Evolutionary conservation across 2,329 filamentous ascomycete genomes (phyloP).

Genomic region (Falciphora oryzae): DNA sequence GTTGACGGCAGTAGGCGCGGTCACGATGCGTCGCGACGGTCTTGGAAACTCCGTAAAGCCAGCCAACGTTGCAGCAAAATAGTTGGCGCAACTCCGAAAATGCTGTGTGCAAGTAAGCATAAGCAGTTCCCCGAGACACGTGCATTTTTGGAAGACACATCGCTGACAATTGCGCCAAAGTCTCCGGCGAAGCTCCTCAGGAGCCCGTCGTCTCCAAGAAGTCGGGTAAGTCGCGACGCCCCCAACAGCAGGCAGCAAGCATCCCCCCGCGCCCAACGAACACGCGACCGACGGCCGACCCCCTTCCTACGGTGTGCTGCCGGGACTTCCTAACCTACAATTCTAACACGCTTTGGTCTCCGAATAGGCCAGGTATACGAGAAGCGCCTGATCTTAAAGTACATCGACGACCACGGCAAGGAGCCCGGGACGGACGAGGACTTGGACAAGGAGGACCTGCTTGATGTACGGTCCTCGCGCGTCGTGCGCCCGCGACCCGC

Average conservation of each 20-base stretch:
- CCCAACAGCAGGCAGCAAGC: not conserved
- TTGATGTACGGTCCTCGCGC: conserved; percentile 78
- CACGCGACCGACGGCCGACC: too few relatives aligned
- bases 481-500: conserved; percentile 85
- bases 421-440: conserved; percentile 88
- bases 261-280: not conserved
- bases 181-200: conserved; percentile 94
- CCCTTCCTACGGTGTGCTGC: not conserved
- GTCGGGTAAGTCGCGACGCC: conserved; percentile 58
- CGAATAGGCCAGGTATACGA: conserved; percentile 78
- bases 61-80: not conserved
- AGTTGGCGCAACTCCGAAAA: conserved; percentile 1
- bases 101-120: conserved; percentile 6
- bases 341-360: conserved; percentile 11
- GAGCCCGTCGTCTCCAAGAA: conserved; percentile 92
- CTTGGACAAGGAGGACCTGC: conserved; percentile 74
- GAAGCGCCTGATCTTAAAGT: conserved; percentile 89
- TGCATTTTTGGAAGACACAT: not conserved
- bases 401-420: conserved; percentile 87
- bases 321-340: conserved; percentile 9
- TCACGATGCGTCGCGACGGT: not conserved
- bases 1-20: not conserved
- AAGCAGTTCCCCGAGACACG: not conserved
- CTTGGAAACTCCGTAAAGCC: not conserved
- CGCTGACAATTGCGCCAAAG: conserved; percentile 12